Conservation (phyloP, 768 basidiomycete species). For the Termitomyces sp. region DNA sequence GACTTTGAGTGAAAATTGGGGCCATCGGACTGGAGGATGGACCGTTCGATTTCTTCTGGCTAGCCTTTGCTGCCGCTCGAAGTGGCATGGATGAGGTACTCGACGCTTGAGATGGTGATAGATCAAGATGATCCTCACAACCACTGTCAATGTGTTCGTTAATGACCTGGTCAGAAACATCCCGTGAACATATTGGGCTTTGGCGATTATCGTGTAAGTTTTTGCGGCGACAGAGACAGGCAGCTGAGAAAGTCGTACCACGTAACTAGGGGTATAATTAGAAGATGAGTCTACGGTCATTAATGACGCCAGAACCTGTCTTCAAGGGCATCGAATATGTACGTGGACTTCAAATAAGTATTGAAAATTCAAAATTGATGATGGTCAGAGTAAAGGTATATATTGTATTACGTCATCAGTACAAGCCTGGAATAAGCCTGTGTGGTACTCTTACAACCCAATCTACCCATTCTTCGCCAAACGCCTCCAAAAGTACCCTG, state of each 20-base stretch:
- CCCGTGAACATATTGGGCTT: constrained; percentile 47
- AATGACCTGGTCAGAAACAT: constrained; percentile 36
- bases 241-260: constrained; percentile 9
- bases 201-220: not conserved
- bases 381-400: not conserved
- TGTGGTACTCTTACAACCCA: constrained; percentile 44
- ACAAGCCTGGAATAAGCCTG: constrained; percentile 42
- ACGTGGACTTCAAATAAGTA: not conserved
- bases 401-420: constrained; percentile 21
- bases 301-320: constrained; percentile 5
- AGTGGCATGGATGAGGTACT: constrained; percentile 5
- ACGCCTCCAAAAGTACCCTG: constrained; percentile 30
- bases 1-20: constrained; percentile 32
- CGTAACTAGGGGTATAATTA: constrained; percentile 10
- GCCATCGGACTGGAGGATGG: constrained; percentile 26
- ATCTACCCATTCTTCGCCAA: constrained; percentile 35
- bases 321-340: not conserved
- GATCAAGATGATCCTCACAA: constrained; percentile 24
- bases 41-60: constrained; percentile 11
- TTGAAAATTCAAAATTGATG: not conserved
- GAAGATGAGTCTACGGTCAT: not conserved
- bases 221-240: not conserved
- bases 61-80: constrained; percentile 7
- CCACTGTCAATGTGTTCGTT: constrained; percentile 48
- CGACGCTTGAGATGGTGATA: constrained; percentile 10